A percentile compares a stretch with the other conserved stretches of the same genome.
Evolutionary conservation across 202 grass and related monocot genomes (phyloP).

Genomic region (Saccharum hybrid): DNA sequence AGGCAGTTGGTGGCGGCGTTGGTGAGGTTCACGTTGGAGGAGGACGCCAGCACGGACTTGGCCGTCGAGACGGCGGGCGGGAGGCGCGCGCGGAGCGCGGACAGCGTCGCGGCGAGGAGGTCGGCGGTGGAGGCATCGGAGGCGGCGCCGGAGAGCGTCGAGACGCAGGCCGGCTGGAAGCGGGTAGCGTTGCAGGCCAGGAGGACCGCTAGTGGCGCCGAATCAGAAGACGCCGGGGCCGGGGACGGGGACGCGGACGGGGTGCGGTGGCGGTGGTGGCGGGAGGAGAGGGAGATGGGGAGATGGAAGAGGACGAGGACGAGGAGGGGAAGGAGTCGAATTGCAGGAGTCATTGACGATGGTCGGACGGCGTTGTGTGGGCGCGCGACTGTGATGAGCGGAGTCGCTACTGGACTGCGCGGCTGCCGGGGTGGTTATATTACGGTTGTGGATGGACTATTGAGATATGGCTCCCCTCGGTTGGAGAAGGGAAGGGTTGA

Average conservation of each 20-base stretch:
- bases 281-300: constrained; percentile 42
- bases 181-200: constrained; percentile 88
- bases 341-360: constrained; percentile 10
- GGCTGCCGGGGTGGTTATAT: background rate
- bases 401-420: background rate
- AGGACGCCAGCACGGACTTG: constrained; percentile 61
- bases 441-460: too few species aligned
- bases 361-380: background rate
- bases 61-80: constrained; percentile 55
- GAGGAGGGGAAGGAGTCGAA: constrained; percentile 24
- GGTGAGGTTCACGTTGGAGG: constrained; percentile 74
- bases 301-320: constrained; percentile 39
- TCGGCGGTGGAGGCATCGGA: constrained; percentile 36
- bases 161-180: constrained; percentile 62
- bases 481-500: background rate
- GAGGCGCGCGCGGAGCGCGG: constrained; percentile 49
- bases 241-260: background rate
- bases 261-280: constrained; percentile 33
- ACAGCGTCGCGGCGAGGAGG: constrained; percentile 44
- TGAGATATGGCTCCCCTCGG: too few species aligned
- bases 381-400: background rate
- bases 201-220: constrained; percentile 57
- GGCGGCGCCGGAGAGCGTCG: constrained; percentile 54
- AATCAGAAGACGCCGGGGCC: constrained; percentile 33
- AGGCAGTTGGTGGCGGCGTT: constrained; percentile 81